A percentile compares a stretch with the other conserved stretches of the same genome.
These are phyloP conservation scores for Aspergillus ruber DNA, from an alignment of 2,329 filamentous ascomycete species.

Conservation along the genomic window DNA sequence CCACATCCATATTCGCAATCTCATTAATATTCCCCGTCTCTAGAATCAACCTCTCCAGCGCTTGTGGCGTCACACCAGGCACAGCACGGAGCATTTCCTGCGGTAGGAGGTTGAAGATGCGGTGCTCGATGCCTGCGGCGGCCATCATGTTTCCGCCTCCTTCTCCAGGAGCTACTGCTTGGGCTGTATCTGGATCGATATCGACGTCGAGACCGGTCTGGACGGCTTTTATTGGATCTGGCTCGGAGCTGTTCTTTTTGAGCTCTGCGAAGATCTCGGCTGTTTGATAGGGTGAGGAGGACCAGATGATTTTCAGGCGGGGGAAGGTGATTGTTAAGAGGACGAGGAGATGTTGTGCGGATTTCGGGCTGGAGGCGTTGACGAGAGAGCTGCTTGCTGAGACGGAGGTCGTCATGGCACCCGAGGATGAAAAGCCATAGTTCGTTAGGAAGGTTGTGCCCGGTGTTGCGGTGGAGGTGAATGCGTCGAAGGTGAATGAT, in stretches of 20 bases:
- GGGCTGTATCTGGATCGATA: constrained; percentile 17
- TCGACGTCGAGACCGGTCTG: constrained; percentile 67
- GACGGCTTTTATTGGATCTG: constrained; percentile 82
- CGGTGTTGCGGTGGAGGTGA: constrained; percentile 35
- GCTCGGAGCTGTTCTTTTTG: constrained; percentile 83
- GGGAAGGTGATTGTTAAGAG: constrained; percentile 90
- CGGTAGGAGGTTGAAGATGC: constrained; percentile 74
- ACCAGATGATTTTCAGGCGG: constrained; percentile 86
- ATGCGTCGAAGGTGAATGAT: constrained; percentile 84
- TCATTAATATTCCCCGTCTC: constrained; percentile 71
- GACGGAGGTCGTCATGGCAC: constrained; percentile 45
- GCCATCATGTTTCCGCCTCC: constrained; percentile 52
- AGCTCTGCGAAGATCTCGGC: constrained; percentile 94
- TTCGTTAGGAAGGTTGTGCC: constrained; percentile 41
- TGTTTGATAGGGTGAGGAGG: constrained; percentile 85
- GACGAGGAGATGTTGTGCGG: constrained; percentile 86
- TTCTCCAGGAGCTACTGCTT: constrained; percentile 3
- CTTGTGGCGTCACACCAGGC: constrained; percentile 76
- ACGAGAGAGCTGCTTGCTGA: constrained; percentile 56
- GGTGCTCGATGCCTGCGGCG: constrained; percentile 49
- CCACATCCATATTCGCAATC: constrained; percentile 76
- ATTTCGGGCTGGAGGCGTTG: constrained; percentile 58
- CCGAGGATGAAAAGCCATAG: constrained; percentile 45
- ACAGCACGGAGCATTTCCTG: constrained; percentile 85
- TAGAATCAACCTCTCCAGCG: constrained; percentile 64